Conservation (phyloP, 495 filamentous ascomycete genomes). For the Hypoxylon fuscum region DNA sequence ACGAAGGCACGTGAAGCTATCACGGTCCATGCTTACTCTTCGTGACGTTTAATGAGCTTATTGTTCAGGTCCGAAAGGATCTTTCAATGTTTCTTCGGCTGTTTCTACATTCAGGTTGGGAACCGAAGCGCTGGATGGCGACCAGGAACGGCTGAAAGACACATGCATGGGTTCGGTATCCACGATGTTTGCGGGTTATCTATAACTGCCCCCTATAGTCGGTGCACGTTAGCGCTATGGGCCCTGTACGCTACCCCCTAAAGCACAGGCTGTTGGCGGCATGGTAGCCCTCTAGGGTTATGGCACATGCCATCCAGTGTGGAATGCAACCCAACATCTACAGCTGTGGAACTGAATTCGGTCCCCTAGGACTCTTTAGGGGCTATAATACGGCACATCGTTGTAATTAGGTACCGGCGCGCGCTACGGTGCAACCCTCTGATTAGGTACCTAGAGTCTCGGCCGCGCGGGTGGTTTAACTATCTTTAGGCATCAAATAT, state of each 20-base stretch:
- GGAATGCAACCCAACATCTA: conserved; percentile 32
- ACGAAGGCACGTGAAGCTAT: too few species aligned
- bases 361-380: conserved; percentile 31
- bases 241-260: conserved; percentile 7
- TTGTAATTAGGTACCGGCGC: conserved; percentile 27
- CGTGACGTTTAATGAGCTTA: too few species aligned
- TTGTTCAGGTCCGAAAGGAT: too few species aligned
- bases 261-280: conserved; percentile 1
- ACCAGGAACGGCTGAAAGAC: conserved; percentile 5
- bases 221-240: conserved; percentile 4
- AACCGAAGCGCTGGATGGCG: too few species aligned
- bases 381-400: conserved; percentile 12
- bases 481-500: conserved; percentile 28
- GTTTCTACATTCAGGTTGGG: too few species aligned
- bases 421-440: conserved; percentile 25
- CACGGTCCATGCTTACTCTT: too few species aligned
- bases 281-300: conserved; percentile 3
- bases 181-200: conserved; percentile 7
- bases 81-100: too few species aligned
- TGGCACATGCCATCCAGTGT: conserved; percentile 11
- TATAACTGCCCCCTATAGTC: conserved; percentile 8
- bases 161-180: conserved; percentile 12
- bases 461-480: conserved; percentile 22
- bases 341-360: conserved; percentile 17
- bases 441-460: conserved; percentile 13